These are phyloP conservation scores for Sclerotinia minor DNA, from an alignment of 2,329 filamentous ascomycete genomes.

Conservation along the genomic window DNA sequence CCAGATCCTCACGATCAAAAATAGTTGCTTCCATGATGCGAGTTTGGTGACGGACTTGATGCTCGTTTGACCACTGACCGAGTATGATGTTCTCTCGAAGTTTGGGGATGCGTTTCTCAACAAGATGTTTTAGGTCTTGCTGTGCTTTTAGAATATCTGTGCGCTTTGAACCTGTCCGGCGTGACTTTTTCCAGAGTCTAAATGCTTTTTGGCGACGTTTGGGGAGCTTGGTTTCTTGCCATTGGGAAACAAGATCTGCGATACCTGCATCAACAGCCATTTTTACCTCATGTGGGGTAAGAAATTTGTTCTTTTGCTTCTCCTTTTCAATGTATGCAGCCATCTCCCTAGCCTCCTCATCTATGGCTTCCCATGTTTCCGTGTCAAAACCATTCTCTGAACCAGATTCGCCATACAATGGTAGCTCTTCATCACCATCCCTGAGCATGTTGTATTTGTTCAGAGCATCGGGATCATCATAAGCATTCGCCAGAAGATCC, in stretches of 20 bases:
- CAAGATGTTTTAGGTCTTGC: conserved; percentile 46
- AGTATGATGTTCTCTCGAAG: conserved; percentile 54
- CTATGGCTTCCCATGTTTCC: conserved; percentile 63
- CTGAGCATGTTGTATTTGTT: conserved; percentile 46
- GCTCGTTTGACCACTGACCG: conserved; percentile 53
- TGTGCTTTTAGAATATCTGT: conserved; percentile 49
- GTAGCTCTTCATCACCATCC: conserved; percentile 48
- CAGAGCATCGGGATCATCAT: conserved; percentile 38
- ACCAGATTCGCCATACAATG: conserved; percentile 57
- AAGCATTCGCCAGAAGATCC: conserved; percentile 23
- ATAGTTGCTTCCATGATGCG: conserved; percentile 64
- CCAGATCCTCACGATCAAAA: conserved; percentile 56
- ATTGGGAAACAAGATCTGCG: conserved; percentile 51
- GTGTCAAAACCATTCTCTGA: conserved; percentile 56
- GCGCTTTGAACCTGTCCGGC: conserved; percentile 44
- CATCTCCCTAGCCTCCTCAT: conserved; percentile 39
- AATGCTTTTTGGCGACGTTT: conserved; percentile 58
- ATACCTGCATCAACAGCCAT: conserved; percentile 56
- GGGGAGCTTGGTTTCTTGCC: conserved; percentile 60
- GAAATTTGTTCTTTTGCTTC: conserved; percentile 35
- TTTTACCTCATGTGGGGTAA: conserved; percentile 52
- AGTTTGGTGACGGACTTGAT: conserved; percentile 57
- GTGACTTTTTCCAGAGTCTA: conserved; percentile 59
- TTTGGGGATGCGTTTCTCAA: conserved; percentile 54
- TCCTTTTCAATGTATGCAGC: conserved; percentile 35